Evolutionary conservation across 1,284 basidiomycete species (phyloP).

Genomic region (Fistulina hepatica): DNA sequence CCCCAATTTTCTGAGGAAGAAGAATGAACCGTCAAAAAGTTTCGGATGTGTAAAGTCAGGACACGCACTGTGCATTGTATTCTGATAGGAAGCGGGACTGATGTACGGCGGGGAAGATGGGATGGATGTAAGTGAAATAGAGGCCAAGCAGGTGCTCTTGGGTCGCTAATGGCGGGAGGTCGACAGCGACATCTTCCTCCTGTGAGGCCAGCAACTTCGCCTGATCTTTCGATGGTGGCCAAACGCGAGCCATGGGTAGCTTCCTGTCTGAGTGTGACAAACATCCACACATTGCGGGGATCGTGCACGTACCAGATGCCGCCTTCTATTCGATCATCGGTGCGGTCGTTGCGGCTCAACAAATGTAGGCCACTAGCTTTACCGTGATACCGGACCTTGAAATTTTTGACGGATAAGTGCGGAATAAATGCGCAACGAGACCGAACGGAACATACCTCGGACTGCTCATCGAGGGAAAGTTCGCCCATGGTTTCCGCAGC

Average conservation of each 20-base stretch:
- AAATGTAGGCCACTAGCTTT: constrained; percentile 68
- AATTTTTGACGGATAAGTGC: too few species aligned
- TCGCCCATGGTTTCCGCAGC: constrained; percentile 54
- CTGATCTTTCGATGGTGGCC: constrained; percentile 46
- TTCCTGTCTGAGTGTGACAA: constrained; percentile 34
- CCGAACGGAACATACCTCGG: constrained; percentile 54
- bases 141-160: constrained; percentile 62
- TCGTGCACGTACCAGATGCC: constrained; percentile 53
- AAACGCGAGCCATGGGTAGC: constrained; percentile 65
- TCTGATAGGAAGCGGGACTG: constrained; percentile 59
- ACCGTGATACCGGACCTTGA: constrained; percentile 67
- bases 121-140: constrained; percentile 76
- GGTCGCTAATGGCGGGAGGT: constrained; percentile 42
- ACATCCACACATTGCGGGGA: constrained; percentile 5
- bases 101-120: constrained; percentile 66
- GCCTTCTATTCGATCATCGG: constrained; percentile 57
- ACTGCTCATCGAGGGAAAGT: constrained; percentile 73
- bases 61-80: constrained; percentile 44
- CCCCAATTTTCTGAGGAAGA: constrained; percentile 26
- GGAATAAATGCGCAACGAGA: neutral
- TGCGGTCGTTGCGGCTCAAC: constrained; percentile 51
- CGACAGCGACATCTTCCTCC: constrained; percentile 35
- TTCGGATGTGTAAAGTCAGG: too few species aligned
- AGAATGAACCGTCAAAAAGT: constrained; percentile 4
- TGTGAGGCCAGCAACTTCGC: constrained; percentile 22